Percentiles rank a stretch among this genome's conserved stretches.
Evolutionary conservation across 164 flowering plant species (phyloP).

Genomic region (Kingdonia uniflora): DNA sequence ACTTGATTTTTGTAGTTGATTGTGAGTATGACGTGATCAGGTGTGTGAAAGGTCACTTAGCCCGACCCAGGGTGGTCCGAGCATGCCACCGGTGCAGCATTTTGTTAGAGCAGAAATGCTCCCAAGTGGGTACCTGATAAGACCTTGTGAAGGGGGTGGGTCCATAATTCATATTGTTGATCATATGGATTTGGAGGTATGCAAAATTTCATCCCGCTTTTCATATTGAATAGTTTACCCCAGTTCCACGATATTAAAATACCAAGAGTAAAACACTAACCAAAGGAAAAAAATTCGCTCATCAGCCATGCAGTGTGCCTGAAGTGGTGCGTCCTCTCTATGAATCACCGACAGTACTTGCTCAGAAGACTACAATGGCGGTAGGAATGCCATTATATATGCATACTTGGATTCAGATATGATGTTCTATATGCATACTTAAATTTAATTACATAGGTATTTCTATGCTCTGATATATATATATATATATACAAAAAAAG

Average conservation of each 20-base stretch:
- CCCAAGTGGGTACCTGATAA: constrained; percentile 90
- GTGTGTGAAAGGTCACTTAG: constrained; percentile 94
- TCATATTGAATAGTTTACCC: background rate
- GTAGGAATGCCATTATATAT: constrained; percentile 25
- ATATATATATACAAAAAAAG: no score
- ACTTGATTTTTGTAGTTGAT: background rate
- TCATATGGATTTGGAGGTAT: constrained; percentile 93
- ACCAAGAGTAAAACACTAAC: no score
- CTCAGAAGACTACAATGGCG: constrained; percentile 87
- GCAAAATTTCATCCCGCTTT: no score
- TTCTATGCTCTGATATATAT: no score
- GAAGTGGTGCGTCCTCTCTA: constrained; percentile 93
- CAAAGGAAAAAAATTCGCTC: constrained; percentile 2
- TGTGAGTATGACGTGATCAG: constrained; percentile 23
- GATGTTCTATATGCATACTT: no score
- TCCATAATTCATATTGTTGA: constrained; percentile 93
- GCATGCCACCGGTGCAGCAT: constrained; percentile 76
- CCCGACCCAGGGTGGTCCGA: constrained; percentile 77
- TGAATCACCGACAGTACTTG: constrained; percentile 82
- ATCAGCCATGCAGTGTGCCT: constrained; percentile 88
- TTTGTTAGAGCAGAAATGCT: constrained; percentile 95
- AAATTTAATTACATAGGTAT: no score
- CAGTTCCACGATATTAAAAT: background rate
- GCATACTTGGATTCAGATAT: no score
- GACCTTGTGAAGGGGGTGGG: constrained; percentile 99